Conservation (phyloP, 2,329 filamentous ascomycete species). For the Aspergillus tamarii region DNA sequence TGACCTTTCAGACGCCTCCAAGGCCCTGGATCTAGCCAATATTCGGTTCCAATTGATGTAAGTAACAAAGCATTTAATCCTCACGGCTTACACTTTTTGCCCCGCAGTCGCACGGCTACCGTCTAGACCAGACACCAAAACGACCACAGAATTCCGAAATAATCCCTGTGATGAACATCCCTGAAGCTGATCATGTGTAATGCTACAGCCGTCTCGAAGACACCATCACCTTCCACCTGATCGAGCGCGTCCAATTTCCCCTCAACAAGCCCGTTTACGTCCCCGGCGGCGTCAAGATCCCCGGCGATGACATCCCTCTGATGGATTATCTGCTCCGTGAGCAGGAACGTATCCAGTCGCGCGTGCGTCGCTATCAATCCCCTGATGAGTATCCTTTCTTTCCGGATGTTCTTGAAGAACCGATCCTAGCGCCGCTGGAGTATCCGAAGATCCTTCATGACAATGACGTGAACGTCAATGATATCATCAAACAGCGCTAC, state of each 20-base stretch:
- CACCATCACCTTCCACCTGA: slow-evolving; percentile 95
- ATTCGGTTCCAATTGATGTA: slow-evolving; percentile 95
- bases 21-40: slow-evolving; percentile 84
- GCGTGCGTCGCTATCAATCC: slow-evolving; percentile 91
- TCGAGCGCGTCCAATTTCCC: slow-evolving; percentile 97
- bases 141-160: neutral
- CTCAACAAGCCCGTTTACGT: slow-evolving; percentile 86
- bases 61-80: slow-evolving; percentile 34
- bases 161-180: neutral
- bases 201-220: slow-evolving; percentile 82
- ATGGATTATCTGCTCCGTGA: slow-evolving; percentile 92
- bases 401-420: slow-evolving; percentile 73
- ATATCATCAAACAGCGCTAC: slow-evolving; percentile 83
- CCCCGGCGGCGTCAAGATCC: slow-evolving; percentile 78
- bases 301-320: slow-evolving; percentile 73
- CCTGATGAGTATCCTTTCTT: slow-evolving; percentile 99
- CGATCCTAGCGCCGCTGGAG: slow-evolving; percentile 82
- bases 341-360: slow-evolving; percentile 87
- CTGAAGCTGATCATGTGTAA: slow-evolving; percentile 6
- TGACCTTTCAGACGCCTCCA: slow-evolving; percentile 80
- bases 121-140: neutral
- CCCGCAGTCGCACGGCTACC: slow-evolving; percentile 10
- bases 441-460: slow-evolving; percentile 87
- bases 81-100: slow-evolving; percentile 1
- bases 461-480: slow-evolving; percentile 90